Evolutionary conservation across 225 moss, liverwort and hornwort genomes (phyloP), one percentile per base, ranked within the genome.

Genomic region (Neckera pumila): DNA sequence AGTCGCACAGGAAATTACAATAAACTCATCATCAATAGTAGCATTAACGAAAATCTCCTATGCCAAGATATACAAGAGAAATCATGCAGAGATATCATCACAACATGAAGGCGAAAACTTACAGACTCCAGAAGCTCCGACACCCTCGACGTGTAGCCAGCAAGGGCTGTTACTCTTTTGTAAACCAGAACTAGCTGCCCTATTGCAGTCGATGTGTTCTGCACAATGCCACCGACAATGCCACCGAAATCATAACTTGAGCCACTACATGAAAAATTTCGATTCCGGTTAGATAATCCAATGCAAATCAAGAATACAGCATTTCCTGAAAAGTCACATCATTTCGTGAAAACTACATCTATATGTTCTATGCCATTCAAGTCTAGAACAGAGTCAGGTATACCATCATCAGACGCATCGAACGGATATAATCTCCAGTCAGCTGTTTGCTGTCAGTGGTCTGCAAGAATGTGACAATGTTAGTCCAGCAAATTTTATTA

Each of bases 351-450:
- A 79, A 84, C n/a, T 54, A 81, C 71, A 80, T 89, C 83, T 72
- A 61, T 45, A 43, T 49, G 62, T 14, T 54, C 60, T 54, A 47
- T 79, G n/a, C 77, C 25, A 31, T 74, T 79, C 60, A 72, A 71
- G 38, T 77, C 78, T n/a, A 88, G 57, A 60, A 79, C 17, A 66
- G 27, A 58, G 75, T 76, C 73, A 79, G 31, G 36, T 15, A 87
- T 90, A 94, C 94, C 94, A 94, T 92, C 92, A 94, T 92, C 69
- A 94, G 91, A 88, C 94, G 94, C 92, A 94, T 94, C 69, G 94
- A 94, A 76, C 94, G 94, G 72, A 94, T 94, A 81, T 94, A 94
- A 88, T 94, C 94, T 18, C 94, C 94, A 84, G 94, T 92, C 91
- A 94, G 81, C 72, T 90, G 82, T 77, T 86, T 92, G 81, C 89